phyloP scores from a whole-genome alignment of 768 basidiomycete genomes.

The Kwoniella shandongensis region DNA sequence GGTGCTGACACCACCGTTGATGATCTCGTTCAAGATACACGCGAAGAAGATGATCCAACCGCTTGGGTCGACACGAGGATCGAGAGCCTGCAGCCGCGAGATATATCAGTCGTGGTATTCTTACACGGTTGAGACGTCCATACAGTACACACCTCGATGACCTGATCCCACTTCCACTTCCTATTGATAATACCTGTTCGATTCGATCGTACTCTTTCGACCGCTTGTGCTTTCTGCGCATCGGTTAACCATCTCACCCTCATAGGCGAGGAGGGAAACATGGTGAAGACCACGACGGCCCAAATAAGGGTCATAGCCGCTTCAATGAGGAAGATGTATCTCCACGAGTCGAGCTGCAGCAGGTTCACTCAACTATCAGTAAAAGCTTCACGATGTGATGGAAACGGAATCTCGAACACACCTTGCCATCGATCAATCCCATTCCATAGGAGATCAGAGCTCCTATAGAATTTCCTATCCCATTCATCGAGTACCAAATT shows the following conservation, averaged over 20 bases:
- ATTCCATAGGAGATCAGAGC: conserved; percentile 43
- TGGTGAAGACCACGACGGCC: conserved; percentile 1
- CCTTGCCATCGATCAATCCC: conserved; percentile 3
- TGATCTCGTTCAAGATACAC: conserved; percentile 9
- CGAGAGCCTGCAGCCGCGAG: not conserved
- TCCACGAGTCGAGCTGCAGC: conserved; percentile 3
- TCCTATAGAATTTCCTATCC: conserved; percentile 53
- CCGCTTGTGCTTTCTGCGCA: conserved; percentile 26
- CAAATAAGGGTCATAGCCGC: conserved; percentile 7
- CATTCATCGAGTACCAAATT: conserved; percentile 53
- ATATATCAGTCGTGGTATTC: not conserved
- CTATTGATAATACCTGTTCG: conserved; percentile 33
- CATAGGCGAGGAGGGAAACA: conserved; percentile 12
- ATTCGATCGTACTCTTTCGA: conserved; percentile 34
- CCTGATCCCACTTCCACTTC: conserved; percentile 34
- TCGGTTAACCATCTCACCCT: conserved; percentile 26
- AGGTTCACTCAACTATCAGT: too few relatives aligned
- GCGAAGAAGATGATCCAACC: conserved; percentile 7
- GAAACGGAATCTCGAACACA: not conserved
- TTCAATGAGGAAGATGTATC: conserved; percentile 13
- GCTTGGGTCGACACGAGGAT: conserved; percentile 9
- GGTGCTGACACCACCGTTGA: conserved; percentile 9
- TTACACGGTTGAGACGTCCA: not conserved
- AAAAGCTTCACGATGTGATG: too few relatives aligned
- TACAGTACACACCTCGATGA: conserved; percentile 18